Conservation (phyloP, 306 rosid genomes). For the Cucurbita argyrosperma region DNA sequence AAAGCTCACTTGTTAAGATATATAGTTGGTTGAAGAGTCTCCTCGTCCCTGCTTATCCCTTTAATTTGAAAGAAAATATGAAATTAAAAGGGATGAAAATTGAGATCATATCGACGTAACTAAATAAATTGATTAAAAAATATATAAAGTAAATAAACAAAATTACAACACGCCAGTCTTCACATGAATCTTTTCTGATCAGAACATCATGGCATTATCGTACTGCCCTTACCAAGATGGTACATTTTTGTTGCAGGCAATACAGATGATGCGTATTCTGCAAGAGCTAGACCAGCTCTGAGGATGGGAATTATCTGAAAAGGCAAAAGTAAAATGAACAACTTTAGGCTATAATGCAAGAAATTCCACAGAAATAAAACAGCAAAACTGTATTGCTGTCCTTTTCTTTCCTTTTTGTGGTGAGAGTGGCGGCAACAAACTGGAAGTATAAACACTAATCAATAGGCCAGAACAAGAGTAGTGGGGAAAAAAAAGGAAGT, state of each 20-base stretch:
- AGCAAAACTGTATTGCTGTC: not conserved
- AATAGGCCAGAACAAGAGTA: not conserved
- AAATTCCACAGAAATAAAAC: not conserved
- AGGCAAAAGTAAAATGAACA: conserved; percentile 1
- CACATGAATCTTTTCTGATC: not conserved
- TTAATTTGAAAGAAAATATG: conserved; percentile 8
- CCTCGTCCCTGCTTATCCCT: conserved; percentile 77
- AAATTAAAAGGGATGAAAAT: not conserved
- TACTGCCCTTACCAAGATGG: conserved; percentile 59
- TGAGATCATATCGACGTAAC: not conserved
- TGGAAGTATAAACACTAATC: not conserved
- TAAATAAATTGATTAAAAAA: not conserved
- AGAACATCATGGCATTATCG: not conserved
- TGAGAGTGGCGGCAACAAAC: not conserved
- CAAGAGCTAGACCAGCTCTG: conserved; percentile 88
- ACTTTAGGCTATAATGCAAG: not conserved
- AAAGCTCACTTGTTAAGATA: conserved; percentile 77
- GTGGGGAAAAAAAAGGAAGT: not conserved
- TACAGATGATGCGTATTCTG: conserved; percentile 59
- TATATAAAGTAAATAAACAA: not conserved
- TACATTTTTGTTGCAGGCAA: conserved; percentile 76
- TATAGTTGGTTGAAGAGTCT: conserved; percentile 70
- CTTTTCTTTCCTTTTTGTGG: not conserved
- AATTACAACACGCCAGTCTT: not conserved
- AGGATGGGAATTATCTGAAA: conserved; percentile 78